These are phyloP conservation scores for Ogataea wickerhamii DNA, from an alignment of 805 yeast species.

Conservation along the genomic window DNA sequence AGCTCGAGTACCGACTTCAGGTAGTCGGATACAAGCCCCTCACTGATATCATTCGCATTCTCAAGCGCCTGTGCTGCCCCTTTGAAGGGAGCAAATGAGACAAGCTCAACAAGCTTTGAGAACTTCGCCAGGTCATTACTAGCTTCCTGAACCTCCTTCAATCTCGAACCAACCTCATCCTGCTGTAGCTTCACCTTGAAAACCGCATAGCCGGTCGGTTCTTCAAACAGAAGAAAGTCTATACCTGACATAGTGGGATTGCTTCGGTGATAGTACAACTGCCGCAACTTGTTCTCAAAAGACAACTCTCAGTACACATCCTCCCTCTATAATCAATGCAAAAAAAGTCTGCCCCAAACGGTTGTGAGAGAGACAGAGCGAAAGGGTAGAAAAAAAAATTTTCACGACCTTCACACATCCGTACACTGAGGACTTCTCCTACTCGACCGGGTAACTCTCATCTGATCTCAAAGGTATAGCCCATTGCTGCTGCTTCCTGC, in stretches of 20 bases:
- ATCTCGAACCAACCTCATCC: constrained; percentile 87
- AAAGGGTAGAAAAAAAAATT: no score
- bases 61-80: constrained; percentile 99
- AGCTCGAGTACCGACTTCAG: constrained; percentile 85
- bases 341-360: no score
- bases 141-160: constrained; percentile 92
- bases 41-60: constrained; percentile 96
- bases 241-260: constrained; percentile 53
- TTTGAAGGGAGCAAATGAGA: constrained; percentile 96
- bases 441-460: no score
- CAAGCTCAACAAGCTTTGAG: constrained; percentile 89
- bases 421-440: no score
- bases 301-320: no score
- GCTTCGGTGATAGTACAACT: constrained; percentile 7
- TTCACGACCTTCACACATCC: no score
- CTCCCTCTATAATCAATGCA: no score
- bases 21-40: constrained; percentile 92
- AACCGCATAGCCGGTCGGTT: constrained; percentile 97
- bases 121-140: constrained; percentile 80
- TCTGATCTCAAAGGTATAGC: constrained; percentile 2
- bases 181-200: constrained; percentile 92
- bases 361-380: no score
- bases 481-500: constrained; percentile 19
- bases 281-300: no score
- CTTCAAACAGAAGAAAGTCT: constrained; percentile 93